These are phyloP conservation scores for Celoporthe dispersa DNA, from an alignment of 2,329 filamentous ascomycete genomes.

Conservation along the genomic window DNA sequence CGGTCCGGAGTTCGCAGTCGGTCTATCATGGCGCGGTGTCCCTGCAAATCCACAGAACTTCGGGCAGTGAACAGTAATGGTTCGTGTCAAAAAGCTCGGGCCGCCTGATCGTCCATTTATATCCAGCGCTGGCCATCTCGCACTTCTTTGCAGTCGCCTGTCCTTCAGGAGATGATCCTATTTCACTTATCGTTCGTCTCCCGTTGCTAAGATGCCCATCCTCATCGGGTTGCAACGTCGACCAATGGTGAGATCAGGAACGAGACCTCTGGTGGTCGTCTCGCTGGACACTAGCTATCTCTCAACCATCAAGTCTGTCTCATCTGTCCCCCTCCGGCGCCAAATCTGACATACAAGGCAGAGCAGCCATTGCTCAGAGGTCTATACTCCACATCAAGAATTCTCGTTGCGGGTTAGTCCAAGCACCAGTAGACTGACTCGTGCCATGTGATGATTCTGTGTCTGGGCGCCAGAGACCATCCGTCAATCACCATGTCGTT, in stretches of 20 bases:
- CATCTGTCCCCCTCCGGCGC: slow-evolving; percentile 13
- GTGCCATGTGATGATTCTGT: not conserved
- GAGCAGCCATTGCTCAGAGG: not conserved
- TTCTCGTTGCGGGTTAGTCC: not conserved
- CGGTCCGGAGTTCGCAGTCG: not conserved
- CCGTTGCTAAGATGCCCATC: not conserved
- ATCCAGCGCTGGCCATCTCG: not conserved
- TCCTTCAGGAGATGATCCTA: not conserved
- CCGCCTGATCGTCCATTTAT: slow-evolving; percentile 3
- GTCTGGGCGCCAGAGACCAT: not conserved
- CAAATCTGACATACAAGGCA: slow-evolving; percentile 1
- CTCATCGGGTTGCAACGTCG: slow-evolving; percentile 10
- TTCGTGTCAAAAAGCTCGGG: slow-evolving; percentile 6
- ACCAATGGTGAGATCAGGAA: not conserved
- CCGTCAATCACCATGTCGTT: not conserved
- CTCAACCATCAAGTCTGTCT: slow-evolving; percentile 17
- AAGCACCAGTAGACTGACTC: slow-evolving; percentile 12
- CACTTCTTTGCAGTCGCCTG: not conserved
- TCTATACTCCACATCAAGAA: not conserved
- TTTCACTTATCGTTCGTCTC: slow-evolving; percentile 2
- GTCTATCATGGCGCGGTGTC: not conserved
- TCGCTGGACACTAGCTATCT: not conserved
- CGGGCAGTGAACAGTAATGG: not conserved
- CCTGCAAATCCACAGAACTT: slow-evolving; percentile 7
- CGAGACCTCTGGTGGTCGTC: not conserved